Evolutionary conservation across 2,329 filamentous ascomycete genomes (phyloP), one percentile per base, ranked within the genome.

Genomic region (Catunica adiposa): DNA sequence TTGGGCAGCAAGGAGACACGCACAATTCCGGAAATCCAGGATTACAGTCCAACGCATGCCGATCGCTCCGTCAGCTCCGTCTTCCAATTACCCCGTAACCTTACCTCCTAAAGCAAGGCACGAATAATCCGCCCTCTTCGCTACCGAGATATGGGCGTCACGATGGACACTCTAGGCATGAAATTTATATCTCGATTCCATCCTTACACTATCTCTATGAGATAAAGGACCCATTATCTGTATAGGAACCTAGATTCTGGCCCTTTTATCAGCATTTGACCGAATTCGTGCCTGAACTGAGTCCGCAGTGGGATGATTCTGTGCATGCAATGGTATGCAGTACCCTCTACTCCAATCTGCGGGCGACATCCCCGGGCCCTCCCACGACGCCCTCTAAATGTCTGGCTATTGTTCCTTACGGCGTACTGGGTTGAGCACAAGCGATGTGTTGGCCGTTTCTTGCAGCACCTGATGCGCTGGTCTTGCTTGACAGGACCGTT

Each of bases 1-100:
- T 51, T 51, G 48, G 48, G 48, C 48, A 51, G 48, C 48, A 51
- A 51, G 48, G 48, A 51, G 26, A 51, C 22, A 51, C 25, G 34
- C 48, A n/a, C 48, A 15, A 51, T 34, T 34, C 4, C 29, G n/a
- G 15, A 29, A 31, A 51, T 31, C 4, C 23, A 34, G 9, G 48
- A 22, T 26, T 17, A 31, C 11, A 20, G 48, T 44, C 40, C 11
- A n/a, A 1, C 11, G 2, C 40, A 44, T 15, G 15, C 40, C 17
- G 40, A 2, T n/a, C 20, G 40, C 2, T 44, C 40, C 4, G 40
- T 17, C 40, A 44, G 20, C 8, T 44, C 20, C 29, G 29, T 34
- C 29, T 34, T 34, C 29, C 5, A 34, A 11, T 34, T 34, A 5
- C 29, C 29, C 29, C 29, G 29, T 34, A 34, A 34, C 11, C 29